Base-by-base conservation (phyloP, 148 eudicot species). In the Rhododendron kiyosumense region DNA sequence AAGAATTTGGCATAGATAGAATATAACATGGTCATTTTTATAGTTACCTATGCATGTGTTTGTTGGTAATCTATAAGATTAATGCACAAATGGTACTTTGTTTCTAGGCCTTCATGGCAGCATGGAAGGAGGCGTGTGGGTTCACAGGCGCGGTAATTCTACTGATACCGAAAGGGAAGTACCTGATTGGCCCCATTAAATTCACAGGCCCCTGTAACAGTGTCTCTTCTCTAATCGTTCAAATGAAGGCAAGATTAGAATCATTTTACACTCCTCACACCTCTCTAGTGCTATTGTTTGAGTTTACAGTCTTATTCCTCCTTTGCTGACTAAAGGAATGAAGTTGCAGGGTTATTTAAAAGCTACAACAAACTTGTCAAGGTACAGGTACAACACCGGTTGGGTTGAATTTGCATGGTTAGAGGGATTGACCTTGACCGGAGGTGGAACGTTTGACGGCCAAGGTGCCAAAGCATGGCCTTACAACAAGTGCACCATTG, bases 381-480 rank as follows among this genome's bases (percentile, higher is more conserved):
- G 18, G 54, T 88, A 89, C 28, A 85, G 84, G 81, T 32, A 20
- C 38, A 90, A 86, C 57, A 88, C 86, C 0, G 91, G 92, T 24
- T 92, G 94, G 94, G 86, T 92, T 12, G 90, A 92, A 52, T 90
- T 93, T 83, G 89, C 87, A 5, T 87, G 93, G 89, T 78, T 91
- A 9, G 87, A 90, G 65, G 92, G 90, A 65, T 61, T 93, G 18
- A 86, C 74, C 38, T 88, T 91, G 86, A 86, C 85, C 6, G 93
- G 94, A n/a, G 92, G 90, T 75, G 94, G 94, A 17, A 84, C 86
- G 14, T 83, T 91, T n/a, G 93, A 92, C 54, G 94, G 94, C 0
- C 92, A 90, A 87, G 94, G 94, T 45, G 89, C 89, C 3, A 63
- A 84, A 41, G 90, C 92, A 57, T 93, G 93, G 94, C 90, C 93